These are phyloP conservation scores for Jackrogersella minutella DNA, from an alignment of 495 filamentous ascomycete genomes.

Conservation along the genomic window DNA sequence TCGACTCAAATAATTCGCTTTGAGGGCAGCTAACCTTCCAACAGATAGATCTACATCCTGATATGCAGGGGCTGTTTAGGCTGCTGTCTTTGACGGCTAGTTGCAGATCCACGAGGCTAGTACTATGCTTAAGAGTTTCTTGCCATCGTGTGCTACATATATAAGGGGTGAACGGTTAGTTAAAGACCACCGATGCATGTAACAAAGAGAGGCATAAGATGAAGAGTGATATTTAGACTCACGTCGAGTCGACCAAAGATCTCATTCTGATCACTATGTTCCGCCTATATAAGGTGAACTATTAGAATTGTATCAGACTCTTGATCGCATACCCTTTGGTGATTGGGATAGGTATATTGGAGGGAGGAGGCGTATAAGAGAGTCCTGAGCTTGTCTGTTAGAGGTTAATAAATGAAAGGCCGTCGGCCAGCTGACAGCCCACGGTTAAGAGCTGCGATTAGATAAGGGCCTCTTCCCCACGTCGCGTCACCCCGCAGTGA, in stretches of 20 bases:
- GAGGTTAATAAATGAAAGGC: slow-evolving; percentile 30
- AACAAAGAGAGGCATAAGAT: slow-evolving; percentile 9
- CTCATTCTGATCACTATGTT: slow-evolving; percentile 58
- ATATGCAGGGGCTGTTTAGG: slow-evolving; percentile 66
- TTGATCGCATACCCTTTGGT: background rate
- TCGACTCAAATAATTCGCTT: background rate
- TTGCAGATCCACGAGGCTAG: slow-evolving; percentile 70
- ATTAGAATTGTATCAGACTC: background rate
- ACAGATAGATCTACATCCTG: slow-evolving; percentile 84
- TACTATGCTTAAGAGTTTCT: slow-evolving; percentile 66
- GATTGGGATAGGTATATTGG: background rate
- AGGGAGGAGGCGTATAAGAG: background rate
- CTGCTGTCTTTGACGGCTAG: slow-evolving; percentile 66
- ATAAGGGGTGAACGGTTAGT: slow-evolving; percentile 22
- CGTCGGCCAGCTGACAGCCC: slow-evolving; percentile 36
- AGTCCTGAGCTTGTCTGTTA: slow-evolving; percentile 10
- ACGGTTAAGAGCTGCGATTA: slow-evolving; percentile 5
- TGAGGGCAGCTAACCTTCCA: slow-evolving; percentile 76
- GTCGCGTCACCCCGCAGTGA: slow-evolving; percentile 18
- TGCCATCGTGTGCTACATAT: slow-evolving; percentile 66
- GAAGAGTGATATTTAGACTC: slow-evolving; percentile 15
- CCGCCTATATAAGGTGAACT: slow-evolving; percentile 5
- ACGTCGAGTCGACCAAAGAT: slow-evolving; percentile 70
- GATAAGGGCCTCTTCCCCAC: slow-evolving; percentile 2
- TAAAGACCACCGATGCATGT: background rate